A percentile compares a stretch with the other conserved stretches of the same genome.
Conservation (phyloP, 805 yeast genomes). For the Sungouiella thailandica region DNA sequence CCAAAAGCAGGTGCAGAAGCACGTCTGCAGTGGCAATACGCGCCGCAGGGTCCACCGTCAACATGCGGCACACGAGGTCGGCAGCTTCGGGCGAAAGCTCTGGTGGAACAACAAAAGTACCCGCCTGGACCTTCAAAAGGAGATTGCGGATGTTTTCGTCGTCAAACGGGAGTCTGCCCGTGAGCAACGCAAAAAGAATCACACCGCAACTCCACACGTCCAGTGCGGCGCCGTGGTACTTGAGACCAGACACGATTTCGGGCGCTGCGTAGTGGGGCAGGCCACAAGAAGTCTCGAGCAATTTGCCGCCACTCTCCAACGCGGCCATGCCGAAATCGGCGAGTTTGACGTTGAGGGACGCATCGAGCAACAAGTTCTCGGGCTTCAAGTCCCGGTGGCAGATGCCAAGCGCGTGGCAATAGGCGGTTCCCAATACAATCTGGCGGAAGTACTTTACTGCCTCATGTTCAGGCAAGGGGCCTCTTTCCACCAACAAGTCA, state of each 20-base stretch:
- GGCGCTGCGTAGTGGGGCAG: constrained; percentile 90
- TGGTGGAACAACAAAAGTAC: constrained; percentile 67
- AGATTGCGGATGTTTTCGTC: constrained; percentile 73
- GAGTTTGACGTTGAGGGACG: constrained; percentile 62
- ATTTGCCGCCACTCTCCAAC: constrained; percentile 61
- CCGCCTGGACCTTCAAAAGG: constrained; percentile 70
- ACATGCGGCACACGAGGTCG: constrained; percentile 59
- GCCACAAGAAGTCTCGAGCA: constrained; percentile 79
- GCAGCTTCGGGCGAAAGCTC: constrained; percentile 61
- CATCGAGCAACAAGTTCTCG: constrained; percentile 68
- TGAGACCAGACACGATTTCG: constrained; percentile 73
- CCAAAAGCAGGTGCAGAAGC: constrained; percentile 51
- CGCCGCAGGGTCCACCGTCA: constrained; percentile 63
- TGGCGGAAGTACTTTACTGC: constrained; percentile 76
- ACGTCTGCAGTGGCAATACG: constrained; percentile 69
- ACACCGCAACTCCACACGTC: constrained; percentile 91
- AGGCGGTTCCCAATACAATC: constrained; percentile 71
- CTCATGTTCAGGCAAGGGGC: constrained; percentile 65
- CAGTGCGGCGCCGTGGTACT: constrained; percentile 79
- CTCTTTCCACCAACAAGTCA: constrained; percentile 66
- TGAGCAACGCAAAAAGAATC: constrained; percentile 68
- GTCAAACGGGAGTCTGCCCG: constrained; percentile 81
- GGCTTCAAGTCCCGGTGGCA: constrained; percentile 82
- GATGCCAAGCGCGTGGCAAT: constrained; percentile 76
- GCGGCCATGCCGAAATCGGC: constrained; percentile 94